Percentiles rank a stretch among this genome's conserved stretches.
These are phyloP conservation scores for Trichophyton rubrum DNA, from an alignment of 2,329 filamentous ascomycete genomes.

Conservation along the genomic window DNA sequence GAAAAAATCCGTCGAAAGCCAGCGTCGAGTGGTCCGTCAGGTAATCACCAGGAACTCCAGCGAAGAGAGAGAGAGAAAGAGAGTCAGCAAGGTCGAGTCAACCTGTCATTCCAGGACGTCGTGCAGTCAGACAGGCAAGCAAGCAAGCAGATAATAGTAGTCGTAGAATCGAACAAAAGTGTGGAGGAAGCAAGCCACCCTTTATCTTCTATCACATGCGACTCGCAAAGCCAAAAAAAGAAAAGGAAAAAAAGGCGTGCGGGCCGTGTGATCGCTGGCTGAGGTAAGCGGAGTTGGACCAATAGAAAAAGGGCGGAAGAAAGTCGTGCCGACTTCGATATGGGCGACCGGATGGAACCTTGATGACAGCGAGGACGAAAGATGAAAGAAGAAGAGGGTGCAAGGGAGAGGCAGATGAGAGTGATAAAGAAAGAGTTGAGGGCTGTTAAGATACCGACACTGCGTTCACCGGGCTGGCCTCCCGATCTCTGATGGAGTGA, in stretches of 20 bases:
- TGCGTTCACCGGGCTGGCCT: neutral
- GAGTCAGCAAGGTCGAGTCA: neutral
- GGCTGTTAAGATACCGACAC: neutral
- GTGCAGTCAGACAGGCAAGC: neutral
- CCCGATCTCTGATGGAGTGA: neutral
- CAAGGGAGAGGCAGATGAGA: neutral
- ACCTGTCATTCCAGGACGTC: neutral
- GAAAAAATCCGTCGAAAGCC: neutral
- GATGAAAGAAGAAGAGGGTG: neutral
- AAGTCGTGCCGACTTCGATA: neutral
- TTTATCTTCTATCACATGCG: constrained; percentile 1
- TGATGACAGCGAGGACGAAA: neutral
- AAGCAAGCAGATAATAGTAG: neutral
- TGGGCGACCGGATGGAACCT: neutral
- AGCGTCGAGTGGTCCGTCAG: neutral
- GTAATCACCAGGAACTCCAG: too few relatives aligned
- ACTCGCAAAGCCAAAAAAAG: neutral
- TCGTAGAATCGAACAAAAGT: neutral
- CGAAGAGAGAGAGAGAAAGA: too few relatives aligned
- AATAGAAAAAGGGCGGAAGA: neutral
- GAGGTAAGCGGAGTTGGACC: neutral
- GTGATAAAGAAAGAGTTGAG: neutral
- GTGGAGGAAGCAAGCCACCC: neutral
- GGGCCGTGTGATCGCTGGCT: constrained; percentile 1
- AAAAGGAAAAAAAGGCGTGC: neutral